A percentile compares a stretch with the other conserved stretches of the same genome.
Conservation (phyloP, 73 alveolate genomes). For the Symbiodinium pilosum region DNA sequence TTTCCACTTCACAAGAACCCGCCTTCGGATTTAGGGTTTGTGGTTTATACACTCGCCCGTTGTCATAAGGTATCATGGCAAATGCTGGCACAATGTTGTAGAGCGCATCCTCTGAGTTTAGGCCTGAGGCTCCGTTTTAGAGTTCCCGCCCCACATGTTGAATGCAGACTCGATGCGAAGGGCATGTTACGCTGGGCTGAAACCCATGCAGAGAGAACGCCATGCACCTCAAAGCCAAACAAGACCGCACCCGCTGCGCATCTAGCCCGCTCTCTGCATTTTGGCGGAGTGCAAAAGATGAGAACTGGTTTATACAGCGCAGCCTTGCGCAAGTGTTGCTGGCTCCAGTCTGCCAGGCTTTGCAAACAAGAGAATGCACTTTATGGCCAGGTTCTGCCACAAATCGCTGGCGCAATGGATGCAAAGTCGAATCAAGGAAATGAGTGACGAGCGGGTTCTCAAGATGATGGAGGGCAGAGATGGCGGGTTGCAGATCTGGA, state of each 20-base stretch:
- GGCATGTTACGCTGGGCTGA: not conserved
- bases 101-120: not conserved
- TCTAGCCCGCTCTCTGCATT: not conserved
- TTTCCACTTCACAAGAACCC: not conserved
- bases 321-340: not conserved
- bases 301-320: not conserved
- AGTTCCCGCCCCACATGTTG: not conserved
- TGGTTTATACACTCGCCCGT: too few species aligned
- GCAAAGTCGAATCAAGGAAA: not conserved
- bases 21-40: too few species aligned
- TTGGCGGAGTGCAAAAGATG: not conserved
- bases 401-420: not conserved
- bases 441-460: not conserved
- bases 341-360: not conserved
- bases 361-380: not conserved
- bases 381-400: not conserved
- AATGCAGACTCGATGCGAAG: not conserved
- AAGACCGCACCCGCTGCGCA: not conserved
- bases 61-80: not conserved
- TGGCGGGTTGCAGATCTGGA: not conserved
- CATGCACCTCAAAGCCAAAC: not conserved
- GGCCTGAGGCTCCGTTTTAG: not conserved
- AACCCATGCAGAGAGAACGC: not conserved
- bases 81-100: not conserved
- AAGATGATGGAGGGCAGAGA: not conserved